Evolutionary conservation across 768 basidiomycete species (phyloP), one percentile per base, ranked within the genome.

Genomic region (Baorangia bicolor): DNA sequence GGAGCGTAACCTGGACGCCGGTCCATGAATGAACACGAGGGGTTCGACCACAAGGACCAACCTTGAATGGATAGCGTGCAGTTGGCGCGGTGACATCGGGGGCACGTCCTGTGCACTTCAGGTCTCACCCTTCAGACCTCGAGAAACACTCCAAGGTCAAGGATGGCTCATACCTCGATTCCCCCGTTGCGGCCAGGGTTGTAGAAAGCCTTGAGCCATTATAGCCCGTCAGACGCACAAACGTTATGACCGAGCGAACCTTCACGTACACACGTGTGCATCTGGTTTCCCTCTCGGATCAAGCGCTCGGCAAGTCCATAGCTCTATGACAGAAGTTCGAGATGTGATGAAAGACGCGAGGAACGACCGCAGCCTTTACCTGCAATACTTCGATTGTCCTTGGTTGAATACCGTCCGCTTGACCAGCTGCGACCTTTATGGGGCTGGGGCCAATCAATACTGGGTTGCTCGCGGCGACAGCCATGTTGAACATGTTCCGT

Each of bases 21-120:
- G 20, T 33, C 21, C 9, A 38, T 14, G 38, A 37, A 23, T 49
- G 21, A 47, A 44, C n/a, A n/a, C 23, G 34, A 13, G 20, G 14
- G 28, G 12, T n/a, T 16, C 16, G 37, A 7, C n/a, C 23, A 27
- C 8, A 12, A 21, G 12, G 21, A 33, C 25, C 60, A 50, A 84
- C 87, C 74, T 86, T 85, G 58, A 86, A 89, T 10, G 86, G 86
- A 69, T 80, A 89, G 21, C 86, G 78, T 3, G 87, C 85, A 11
- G 78, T 78, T 4, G 81, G 74, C 83, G n/a, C n/a, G n/a, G n/a
- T n/a, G n/a, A n/a, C n/a, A n/a, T n/a, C n/a, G n/a, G n/a, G n/a
- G n/a, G n/a, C n/a, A n/a, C n/a, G n/a, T n/a, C n/a, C n/a, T n/a
- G n/a, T n/a, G n/a, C n/a, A n/a, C n/a, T n/a, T n/a, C n/a, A n/a